Evolutionary conservation across 352 stramenopile genomes (phyloP), one percentile per base, ranked within the genome.

Genomic region (Phytophthora litchii): DNA sequence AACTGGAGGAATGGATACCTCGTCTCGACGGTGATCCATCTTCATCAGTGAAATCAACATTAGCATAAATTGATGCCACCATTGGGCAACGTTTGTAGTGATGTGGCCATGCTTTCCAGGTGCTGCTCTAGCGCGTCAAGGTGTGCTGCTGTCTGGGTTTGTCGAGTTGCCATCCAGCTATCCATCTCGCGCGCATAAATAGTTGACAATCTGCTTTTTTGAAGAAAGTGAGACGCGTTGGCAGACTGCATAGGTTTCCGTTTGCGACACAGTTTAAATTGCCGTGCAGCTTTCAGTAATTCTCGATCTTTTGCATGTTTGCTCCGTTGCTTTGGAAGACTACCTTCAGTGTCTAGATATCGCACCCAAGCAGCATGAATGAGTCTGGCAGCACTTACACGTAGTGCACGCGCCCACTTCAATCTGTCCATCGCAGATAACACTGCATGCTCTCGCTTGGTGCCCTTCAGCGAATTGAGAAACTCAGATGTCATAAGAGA

Each of bases 401-500:
- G 64, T 10, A 85, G 31, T 4, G 63, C 36, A 16, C 67, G 69
- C 19, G 85, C 58, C 66, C 67, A 86, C 16, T 63, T 65, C 19
- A 85, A 60, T 0, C 43, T 60, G 44, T 86, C 78, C 36, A 89
- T 65, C 2, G 72, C 54, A 19, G 58, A 62, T 4, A 89, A 48
- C 31, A 87, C 74, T 4, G 56, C 63, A 42, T 86, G 66, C 36
- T 89, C 80, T 41, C 72, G 62, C 21, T 78, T 85, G 6, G 80
- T 87, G 0, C 78, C 78, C 35, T 83, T 86, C n/a, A 89, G 52
- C 0, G 67, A 73, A 5, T 83, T 70, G 1, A 89, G 71, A 53
- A 89, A 88, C 16, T 85, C 70, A 12, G 77, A 86, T 17, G 68
- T 86, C 58, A 89, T 76, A n/a, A 89, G 59, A 23, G 80, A 86